Evolutionary conservation across 305 asterid genomes (phyloP), one percentile per base, ranked within the genome.

Genomic region (Solanum aculeatissimum): DNA sequence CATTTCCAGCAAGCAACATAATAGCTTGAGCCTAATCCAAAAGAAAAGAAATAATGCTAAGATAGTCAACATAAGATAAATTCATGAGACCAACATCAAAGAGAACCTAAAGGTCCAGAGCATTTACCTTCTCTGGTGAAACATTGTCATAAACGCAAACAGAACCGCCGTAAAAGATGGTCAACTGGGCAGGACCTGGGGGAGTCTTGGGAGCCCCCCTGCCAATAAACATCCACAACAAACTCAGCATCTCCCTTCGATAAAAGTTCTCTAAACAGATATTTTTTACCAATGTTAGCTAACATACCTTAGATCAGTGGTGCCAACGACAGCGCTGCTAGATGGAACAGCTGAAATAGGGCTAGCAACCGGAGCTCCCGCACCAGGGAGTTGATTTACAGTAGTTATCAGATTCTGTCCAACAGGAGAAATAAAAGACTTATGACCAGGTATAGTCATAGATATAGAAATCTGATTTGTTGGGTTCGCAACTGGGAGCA

Each of bases 1-100:
- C 95, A 53, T 95, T 92, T 85, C 98, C 97, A 63, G 98, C 98
- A 87, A 95, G 90, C 38, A 95, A 72, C 98, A 93, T 95, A 53
- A 95, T 95, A 62, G 97, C 98, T 82, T 93, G 97, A 87, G 98
- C 98, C 98, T 95, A 83, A 83, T 23, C 79, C 47, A 80, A 62
- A 84, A 32, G 38, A 86, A 51, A 63, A 85, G 68, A 85, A 55
- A 35, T 54, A 58, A 51, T 29, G 77, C 27, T 35, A 58, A 70
- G n/a, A 88, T 35, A 65, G n/a, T 45, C 29, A 23, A 49, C 35
- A 25, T 54, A 68, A 74, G 68, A 75, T 21, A 69, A 38, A 35
- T 68, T 27, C 45, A 54, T 10, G 62, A 83, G 57, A 72, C 32
- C n/a, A 3, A 55, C 27, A 65, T 43, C 12, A 60, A 43, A 4